Evolutionary conservation across 495 filamentous ascomycete genomes (phyloP).

Genomic region (Xylaria acuta): DNA sequence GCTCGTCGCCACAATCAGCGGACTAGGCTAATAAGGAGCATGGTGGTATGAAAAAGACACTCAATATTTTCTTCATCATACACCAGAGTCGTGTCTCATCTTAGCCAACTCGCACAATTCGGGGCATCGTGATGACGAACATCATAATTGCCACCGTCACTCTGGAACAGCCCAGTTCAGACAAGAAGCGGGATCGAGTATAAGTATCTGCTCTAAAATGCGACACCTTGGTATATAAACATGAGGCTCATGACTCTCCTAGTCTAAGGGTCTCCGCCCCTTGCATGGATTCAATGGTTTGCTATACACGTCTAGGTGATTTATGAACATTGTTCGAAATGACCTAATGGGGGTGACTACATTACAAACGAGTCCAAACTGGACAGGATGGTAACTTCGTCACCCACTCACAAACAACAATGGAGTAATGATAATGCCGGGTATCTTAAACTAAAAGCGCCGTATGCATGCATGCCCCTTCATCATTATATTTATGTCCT

Average conservation of each 20-base stretch:
- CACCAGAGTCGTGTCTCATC: no score
- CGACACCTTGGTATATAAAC: no score
- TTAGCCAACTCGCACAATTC: not conserved
- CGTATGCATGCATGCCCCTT: slow-evolving; percentile 8
- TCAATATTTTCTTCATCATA: no score
- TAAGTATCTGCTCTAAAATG: not conserved
- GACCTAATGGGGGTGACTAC: not conserved
- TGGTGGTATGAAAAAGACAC: no score
- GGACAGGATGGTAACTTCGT: not conserved
- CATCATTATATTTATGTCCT: not conserved
- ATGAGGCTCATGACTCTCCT: not conserved
- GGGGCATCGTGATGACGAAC: not conserved
- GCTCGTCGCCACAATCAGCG: not conserved
- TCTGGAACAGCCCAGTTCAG: not conserved
- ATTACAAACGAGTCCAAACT: not conserved
- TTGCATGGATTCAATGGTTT: not conserved
- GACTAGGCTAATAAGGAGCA: not conserved
- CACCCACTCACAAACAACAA: not conserved
- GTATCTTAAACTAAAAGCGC: slow-evolving; percentile 17
- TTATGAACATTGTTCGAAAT: not conserved
- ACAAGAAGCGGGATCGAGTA: not conserved
- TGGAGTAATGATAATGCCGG: not conserved
- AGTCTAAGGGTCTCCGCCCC: not conserved
- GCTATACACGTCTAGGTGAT: not conserved
- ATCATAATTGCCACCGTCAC: not conserved